phyloP scores from a whole-genome alignment of 140 eudicot genomes.

The Stevia rebaudiana region DNA sequence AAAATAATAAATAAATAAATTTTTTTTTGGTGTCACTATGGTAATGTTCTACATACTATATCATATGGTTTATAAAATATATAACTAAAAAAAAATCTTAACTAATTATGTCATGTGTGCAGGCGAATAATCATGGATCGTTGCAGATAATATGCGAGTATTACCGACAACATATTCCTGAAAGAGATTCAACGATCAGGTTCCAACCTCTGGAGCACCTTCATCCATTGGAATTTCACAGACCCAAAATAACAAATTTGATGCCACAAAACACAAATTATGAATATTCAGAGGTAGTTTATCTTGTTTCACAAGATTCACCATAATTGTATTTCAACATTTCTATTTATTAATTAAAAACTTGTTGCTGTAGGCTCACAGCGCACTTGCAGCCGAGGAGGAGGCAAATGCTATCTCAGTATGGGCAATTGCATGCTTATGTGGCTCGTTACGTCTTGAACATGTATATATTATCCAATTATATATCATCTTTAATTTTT shows the following conservation, averaged over 20 bases:
- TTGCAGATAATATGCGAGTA: conserved; percentile 82
- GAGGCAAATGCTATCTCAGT: conserved; percentile 89
- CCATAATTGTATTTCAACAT: not conserved
- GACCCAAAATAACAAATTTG: conserved; percentile 71
- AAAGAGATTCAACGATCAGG: conserved; percentile 65
- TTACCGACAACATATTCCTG: conserved; percentile 54
- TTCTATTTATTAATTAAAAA: not conserved
- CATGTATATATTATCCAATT: conserved; percentile 47
- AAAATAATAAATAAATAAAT: too few relatives aligned
- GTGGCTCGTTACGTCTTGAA: conserved; percentile 92
- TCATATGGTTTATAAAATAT: not conserved
- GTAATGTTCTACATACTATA: not conserved
- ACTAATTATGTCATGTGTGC: conserved; percentile 24
- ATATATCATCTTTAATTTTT: not conserved
- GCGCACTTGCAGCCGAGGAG: conserved; percentile 79
- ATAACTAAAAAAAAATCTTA: not conserved
- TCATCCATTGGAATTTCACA: conserved; percentile 70
- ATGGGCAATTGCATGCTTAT: conserved; percentile 84
- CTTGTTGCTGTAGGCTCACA: conserved; percentile 48
- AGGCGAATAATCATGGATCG: conserved; percentile 82
- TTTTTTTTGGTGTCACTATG: not conserved
- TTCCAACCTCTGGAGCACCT: conserved; percentile 92
- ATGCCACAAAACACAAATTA: conserved; percentile 61
- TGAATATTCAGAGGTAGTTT: conserved; percentile 76
- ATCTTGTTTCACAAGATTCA: not conserved